phyloP scores from a whole-genome alignment of 2,329 filamentous ascomycete genomes.

The Penicillium capsulatum region DNA sequence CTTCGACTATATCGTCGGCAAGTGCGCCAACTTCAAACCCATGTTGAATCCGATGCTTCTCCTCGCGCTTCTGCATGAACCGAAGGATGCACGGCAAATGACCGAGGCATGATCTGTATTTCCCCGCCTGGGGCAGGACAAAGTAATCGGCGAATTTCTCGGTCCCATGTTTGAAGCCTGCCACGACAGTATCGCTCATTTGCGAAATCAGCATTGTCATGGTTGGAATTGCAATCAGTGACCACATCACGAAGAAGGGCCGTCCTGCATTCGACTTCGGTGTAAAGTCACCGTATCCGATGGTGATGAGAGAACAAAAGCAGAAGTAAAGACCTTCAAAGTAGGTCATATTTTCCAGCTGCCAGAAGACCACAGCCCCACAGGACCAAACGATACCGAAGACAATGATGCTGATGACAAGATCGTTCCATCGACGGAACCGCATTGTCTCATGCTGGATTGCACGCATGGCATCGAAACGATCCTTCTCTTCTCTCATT shows the following conservation, averaged over 20 bases:
- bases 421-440: slow-evolving; percentile 69
- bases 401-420: slow-evolving; percentile 62
- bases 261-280: slow-evolving; percentile 74
- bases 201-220: slow-evolving; percentile 84
- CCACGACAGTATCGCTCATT: slow-evolving; percentile 77
- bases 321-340: slow-evolving; percentile 82
- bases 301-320: slow-evolving; percentile 76
- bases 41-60: slow-evolving; percentile 44
- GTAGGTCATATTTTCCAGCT: slow-evolving; percentile 58
- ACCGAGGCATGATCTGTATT: slow-evolving; percentile 51
- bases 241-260: slow-evolving; percentile 93
- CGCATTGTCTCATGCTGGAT: slow-evolving; percentile 65
- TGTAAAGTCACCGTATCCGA: slow-evolving; percentile 79
- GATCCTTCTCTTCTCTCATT: slow-evolving; percentile 61
- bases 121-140: slow-evolving; percentile 58
- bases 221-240: slow-evolving; percentile 75
- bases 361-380: slow-evolving; percentile 72
- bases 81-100: slow-evolving; percentile 42
- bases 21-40: slow-evolving; percentile 45
- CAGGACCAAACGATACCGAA: slow-evolving; percentile 76
- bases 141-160: slow-evolving; percentile 61
- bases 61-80: slow-evolving; percentile 38
- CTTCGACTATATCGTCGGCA: slow-evolving; percentile 24
- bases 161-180: slow-evolving; percentile 59
- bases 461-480: slow-evolving; percentile 75